Evolutionary conservation across 2,329 filamentous ascomycete species (phyloP), one percentile per base, ranked within the genome.

Genomic region (Massarina eburnea): DNA sequence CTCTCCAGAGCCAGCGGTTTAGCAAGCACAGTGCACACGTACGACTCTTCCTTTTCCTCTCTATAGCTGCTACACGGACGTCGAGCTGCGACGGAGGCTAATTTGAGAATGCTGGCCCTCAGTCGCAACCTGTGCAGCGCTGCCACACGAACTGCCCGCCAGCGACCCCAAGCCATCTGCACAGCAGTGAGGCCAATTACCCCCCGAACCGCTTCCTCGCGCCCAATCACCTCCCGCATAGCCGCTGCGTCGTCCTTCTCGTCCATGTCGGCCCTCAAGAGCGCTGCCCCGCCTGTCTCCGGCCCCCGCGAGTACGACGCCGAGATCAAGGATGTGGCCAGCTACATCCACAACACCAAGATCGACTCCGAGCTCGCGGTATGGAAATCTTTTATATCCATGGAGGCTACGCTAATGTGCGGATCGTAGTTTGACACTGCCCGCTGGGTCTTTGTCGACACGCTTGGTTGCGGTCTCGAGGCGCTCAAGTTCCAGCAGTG

Each of bases 401-500:
- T 27, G 15, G 7, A 24, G 15, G 7, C 8, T 8, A 26, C 30
- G 49, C 65, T 65, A 48, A 66, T 36, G 2, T 32, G 14, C 32
- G 17, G 27, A 37, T 9, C 52, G 19, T 52, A 94, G 89, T 95
- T 88, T 70, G 94, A 99, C 73, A 99, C 94, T 39, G 94, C 94
- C 53, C 87, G 94, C 75, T 92, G 91, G 78, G 91, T 97, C 59
- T 91, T 99, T 73, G 84, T 97, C 67, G 94, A 99, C 73, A 97
- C 94, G 45, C 82, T 99, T 38, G 94, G 94, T 67, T 99, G 94
- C 73, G 94, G 94, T 70, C 85, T 99, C 54, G 91, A 97, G 78
- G 94, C 89, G 58, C 82, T 99, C 67, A 86, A 87, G 61, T 99
- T 99, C 79, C 89, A 91, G 73, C 89, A 96, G 76, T 97, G 94